A percentile compares a stretch with the other conserved stretches of the same genome.
Conservation (phyloP, 1,139 yeast species). For the Martiniozyma asiatica region DNA sequence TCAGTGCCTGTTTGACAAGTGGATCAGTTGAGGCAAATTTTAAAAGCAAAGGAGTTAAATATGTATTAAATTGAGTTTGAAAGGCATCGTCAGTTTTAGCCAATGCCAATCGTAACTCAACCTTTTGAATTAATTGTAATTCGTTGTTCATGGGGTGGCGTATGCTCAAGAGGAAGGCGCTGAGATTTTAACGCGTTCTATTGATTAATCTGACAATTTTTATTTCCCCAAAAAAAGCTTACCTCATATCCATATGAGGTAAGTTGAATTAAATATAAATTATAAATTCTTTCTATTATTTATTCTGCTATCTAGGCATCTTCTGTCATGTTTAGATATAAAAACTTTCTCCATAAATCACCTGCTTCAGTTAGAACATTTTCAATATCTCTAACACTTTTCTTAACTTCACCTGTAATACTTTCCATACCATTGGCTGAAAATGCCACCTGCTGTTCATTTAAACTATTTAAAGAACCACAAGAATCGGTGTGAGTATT, state of each 20-base stretch:
- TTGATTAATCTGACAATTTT: no score
- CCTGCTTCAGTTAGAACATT: conserved; percentile 70
- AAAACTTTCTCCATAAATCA: conserved; percentile 80
- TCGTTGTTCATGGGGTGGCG: conserved; percentile 4
- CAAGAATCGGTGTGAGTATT: neutral
- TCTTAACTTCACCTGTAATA: conserved; percentile 8
- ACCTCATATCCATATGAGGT: no score
- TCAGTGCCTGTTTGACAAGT: conserved; percentile 57
- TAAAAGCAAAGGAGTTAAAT: conserved; percentile 65
- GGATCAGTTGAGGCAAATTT: conserved; percentile 66
- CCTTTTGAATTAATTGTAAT: conserved; percentile 44
- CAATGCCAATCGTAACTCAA: conserved; percentile 72
- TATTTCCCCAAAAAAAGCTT: no score
- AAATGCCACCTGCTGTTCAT: neutral
- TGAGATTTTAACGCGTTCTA: no score
- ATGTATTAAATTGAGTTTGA: conserved; percentile 45
- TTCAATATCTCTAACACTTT: conserved; percentile 42
- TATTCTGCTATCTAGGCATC: no score
- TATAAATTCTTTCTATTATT: no score
- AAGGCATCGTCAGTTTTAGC: conserved; percentile 60
- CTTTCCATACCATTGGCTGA: conserved; percentile 4
- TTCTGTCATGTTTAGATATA: conserved; percentile 59
- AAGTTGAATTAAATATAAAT: no score
- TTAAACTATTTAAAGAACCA: conserved; percentile 3
- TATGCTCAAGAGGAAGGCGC: no score